Conservation (phyloP, 768 basidiomycete genomes). For the Suillus plorans region DNA sequence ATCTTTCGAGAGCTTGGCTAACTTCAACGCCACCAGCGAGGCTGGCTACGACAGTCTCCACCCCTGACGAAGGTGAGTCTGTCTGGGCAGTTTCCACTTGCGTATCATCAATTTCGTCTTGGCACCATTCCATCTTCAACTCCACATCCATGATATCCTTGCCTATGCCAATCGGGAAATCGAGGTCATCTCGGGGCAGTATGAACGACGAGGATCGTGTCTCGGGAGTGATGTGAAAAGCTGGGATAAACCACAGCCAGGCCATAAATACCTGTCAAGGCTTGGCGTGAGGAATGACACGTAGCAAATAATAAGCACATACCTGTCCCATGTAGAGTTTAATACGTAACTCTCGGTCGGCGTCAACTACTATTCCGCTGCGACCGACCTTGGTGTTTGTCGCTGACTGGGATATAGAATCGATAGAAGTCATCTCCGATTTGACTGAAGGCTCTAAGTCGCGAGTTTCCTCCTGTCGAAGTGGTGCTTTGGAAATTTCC, state of each 20-base stretch:
- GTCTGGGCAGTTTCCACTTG: neutral
- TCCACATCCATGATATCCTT: constrained; percentile 63
- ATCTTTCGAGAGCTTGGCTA: neutral
- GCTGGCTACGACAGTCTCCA: neutral
- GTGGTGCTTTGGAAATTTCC: constrained; percentile 36
- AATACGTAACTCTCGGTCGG: constrained; percentile 63
- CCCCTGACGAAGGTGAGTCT: neutral
- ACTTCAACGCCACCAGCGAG: neutral
- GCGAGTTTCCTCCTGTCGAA: neutral
- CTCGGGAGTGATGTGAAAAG: constrained; percentile 71
- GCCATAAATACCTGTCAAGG: constrained; percentile 64
- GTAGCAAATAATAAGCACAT: constrained; percentile 11
- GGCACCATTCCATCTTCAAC: constrained; percentile 56
- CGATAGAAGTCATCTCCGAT: neutral
- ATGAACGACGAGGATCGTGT: constrained; percentile 35
- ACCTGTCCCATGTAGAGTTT: constrained; percentile 78
- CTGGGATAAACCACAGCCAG: constrained; percentile 86
- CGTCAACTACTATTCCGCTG: constrained; percentile 60
- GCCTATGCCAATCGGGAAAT: constrained; percentile 78
- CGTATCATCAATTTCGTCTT: constrained; percentile 1
- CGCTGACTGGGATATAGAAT: neutral
- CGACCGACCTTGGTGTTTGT: constrained; percentile 17
- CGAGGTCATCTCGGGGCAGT: constrained; percentile 63
- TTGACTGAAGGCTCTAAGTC: neutral
- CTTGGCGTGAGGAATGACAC: neutral